Conservation (phyloP, 2,329 filamentous ascomycete species). For the Sporothrix pseudoabietina region DNA sequence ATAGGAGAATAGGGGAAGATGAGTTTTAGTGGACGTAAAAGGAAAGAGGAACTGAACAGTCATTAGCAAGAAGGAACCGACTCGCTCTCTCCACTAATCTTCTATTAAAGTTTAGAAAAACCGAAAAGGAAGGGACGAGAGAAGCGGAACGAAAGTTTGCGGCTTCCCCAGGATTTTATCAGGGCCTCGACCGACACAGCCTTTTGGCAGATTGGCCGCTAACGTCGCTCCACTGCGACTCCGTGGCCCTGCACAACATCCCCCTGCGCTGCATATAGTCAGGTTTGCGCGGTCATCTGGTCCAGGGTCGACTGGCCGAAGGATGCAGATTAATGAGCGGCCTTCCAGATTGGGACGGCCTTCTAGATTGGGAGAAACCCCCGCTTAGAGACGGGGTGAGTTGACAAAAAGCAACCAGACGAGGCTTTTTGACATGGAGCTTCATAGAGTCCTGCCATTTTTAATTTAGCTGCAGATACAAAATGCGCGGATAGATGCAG, state of each 20-base stretch:
- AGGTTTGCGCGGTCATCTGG: background rate
- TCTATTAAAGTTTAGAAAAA: background rate
- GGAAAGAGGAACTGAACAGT: background rate
- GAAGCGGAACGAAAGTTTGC: background rate
- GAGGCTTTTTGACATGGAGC: background rate
- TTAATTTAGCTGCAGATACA: background rate
- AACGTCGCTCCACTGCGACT: background rate
- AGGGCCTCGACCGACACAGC: constrained; percentile 2
- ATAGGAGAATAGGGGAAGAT: background rate
- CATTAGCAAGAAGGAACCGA: background rate
- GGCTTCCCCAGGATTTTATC: background rate
- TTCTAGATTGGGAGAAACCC: constrained; percentile 12
- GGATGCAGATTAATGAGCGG: background rate
- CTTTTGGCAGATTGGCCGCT: background rate
- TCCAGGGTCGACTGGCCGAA: constrained; percentile 1
- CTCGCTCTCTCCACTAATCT: background rate
- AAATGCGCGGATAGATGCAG: background rate
- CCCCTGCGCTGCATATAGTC: background rate
- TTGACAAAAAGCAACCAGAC: background rate
- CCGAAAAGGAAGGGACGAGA: background rate
- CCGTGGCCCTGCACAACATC: background rate
- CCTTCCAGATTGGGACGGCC: background rate
- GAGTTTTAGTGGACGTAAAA: background rate
- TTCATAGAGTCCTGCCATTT: background rate
- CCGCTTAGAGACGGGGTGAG: background rate